Evolutionary conservation across 2,329 filamentous ascomycete genomes (phyloP).

Genomic region (Sporothrix dimorphospora): DNA sequence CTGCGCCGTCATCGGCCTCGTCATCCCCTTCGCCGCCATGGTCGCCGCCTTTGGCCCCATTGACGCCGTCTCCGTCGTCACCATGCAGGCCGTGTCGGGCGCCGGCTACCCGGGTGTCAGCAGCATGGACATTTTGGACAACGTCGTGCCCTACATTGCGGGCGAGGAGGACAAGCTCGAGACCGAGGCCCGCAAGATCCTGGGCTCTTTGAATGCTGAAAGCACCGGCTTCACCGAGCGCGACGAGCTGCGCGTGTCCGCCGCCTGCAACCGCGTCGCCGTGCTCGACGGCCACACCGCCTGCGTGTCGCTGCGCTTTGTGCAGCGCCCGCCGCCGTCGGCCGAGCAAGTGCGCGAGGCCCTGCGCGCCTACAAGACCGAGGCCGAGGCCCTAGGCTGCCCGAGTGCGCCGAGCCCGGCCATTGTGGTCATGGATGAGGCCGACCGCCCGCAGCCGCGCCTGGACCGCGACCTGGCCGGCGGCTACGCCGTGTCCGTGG

Average conservation of each 20-base stretch:
- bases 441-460: slow-evolving; percentile 87
- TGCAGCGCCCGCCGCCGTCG: slow-evolving; percentile 71
- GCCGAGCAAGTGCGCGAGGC: slow-evolving; percentile 78
- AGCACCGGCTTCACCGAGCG: slow-evolving; percentile 78
- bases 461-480: slow-evolving; percentile 82
- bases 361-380: slow-evolving; percentile 77
- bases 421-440: slow-evolving; percentile 87
- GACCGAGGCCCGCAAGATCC: slow-evolving; percentile 92
- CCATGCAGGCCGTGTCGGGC: slow-evolving; percentile 91
- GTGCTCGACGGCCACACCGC: slow-evolving; percentile 94
- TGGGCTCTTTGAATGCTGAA: slow-evolving; percentile 73
- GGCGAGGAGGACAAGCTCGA: slow-evolving; percentile 97
- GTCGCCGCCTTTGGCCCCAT: slow-evolving; percentile 85
- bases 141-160: slow-evolving; percentile 89
- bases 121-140: slow-evolving; percentile 95
- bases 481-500: slow-evolving; percentile 90
- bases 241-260: slow-evolving; percentile 72
- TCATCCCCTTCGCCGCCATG: slow-evolving; percentile 91
- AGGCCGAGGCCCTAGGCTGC: slow-evolving; percentile 81
- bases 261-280: slow-evolving; percentile 90
- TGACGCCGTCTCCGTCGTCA: slow-evolving; percentile 76
- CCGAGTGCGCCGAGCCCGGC: slow-evolving; percentile 80
- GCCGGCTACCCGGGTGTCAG: slow-evolving; percentile 89
- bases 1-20: slow-evolving; percentile 94
- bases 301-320: slow-evolving; percentile 87